Conservation (phyloP, 1,284 basidiomycete genomes). For the Cerioporus squamosus region DNA sequence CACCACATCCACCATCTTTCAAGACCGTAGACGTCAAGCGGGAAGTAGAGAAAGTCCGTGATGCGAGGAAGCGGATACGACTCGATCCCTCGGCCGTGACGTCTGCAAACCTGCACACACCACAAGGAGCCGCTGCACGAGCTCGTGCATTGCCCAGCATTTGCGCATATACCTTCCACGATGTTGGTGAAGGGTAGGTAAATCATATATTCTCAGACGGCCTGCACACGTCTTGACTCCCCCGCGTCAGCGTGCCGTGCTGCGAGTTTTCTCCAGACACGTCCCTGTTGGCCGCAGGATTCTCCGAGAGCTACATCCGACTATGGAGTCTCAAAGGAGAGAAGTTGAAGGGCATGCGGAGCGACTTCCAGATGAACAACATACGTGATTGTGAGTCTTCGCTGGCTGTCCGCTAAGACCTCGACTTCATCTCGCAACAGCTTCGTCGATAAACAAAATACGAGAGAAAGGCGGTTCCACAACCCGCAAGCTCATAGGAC, state of each 20-base stretch:
- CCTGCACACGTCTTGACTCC: background rate
- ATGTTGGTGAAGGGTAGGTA: slow-evolving; percentile 86
- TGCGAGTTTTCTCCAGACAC: slow-evolving; percentile 91
- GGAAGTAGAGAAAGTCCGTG: slow-evolving; percentile 90
- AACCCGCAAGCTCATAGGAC: slow-evolving; percentile 93
- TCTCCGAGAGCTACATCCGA: slow-evolving; percentile 94
- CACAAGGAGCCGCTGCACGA: slow-evolving; percentile 58
- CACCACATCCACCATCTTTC: slow-evolving; percentile 82
- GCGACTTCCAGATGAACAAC: slow-evolving; percentile 71
- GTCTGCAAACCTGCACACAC: slow-evolving; percentile 57
- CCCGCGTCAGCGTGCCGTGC: slow-evolving; percentile 71
- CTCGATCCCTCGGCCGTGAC: slow-evolving; percentile 75
- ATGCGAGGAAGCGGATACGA: slow-evolving; percentile 88
- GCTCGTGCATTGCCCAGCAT: slow-evolving; percentile 84
- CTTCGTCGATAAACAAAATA: slow-evolving; percentile 62
- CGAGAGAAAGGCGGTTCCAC: slow-evolving; percentile 80
- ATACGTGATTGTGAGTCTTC: slow-evolving; percentile 69
- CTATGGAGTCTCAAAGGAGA: slow-evolving; percentile 97
- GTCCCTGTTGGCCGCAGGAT: slow-evolving; percentile 95
- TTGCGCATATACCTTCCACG: slow-evolving; percentile 92
- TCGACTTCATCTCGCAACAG: slow-evolving; percentile 40
- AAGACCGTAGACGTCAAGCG: slow-evolving; percentile 88
- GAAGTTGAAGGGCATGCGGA: slow-evolving; percentile 78
- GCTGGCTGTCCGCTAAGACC: background rate
- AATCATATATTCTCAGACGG: slow-evolving; percentile 2